Base-by-base conservation (phyloP, 2,329 filamentous ascomycete genomes). In the Pochonia chlamydosporia region DNA sequence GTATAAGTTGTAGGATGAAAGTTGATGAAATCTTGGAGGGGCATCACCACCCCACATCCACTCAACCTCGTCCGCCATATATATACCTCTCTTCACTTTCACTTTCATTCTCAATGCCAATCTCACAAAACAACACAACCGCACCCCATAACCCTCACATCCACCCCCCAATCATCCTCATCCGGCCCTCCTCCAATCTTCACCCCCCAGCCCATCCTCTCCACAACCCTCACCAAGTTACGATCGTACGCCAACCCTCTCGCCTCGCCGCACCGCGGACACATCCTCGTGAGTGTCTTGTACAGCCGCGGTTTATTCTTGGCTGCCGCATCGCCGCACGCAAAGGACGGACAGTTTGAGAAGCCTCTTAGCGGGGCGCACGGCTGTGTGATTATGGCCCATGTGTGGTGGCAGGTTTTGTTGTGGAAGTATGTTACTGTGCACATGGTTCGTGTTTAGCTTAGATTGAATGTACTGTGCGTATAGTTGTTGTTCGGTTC, bases 281-380 rank as follows among this genome's bases (percentile, higher is more conserved):
- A 75, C 30, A 62, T 60, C 41, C 68, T 62, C 52, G 52, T 62
- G 49, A 46, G 59, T 40, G 63, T 75, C 43, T 53, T 55, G 49
- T 67, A 63, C 48, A 65, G 56, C 10, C 57, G 56, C 2, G 69
- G 69, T 23, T 61, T 51, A 18, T 62, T 57, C 50, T 70, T 68
- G 43, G 67, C 56, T 26, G 58, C 56, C 44, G 67, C 66, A 53
- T 67, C 64, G 46, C 31, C 16, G 41, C 33, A 11, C 18, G 63
- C 59, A 52, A 79, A 74, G 31, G 47, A 51, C 0, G 62, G 56
- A 60, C 78, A 81, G 24, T 63, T 73, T 49, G 59, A 62, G 62
- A 81, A 79, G 49, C 76, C 75, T 60, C 68, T 67, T 11, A 70
- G 70, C 0, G 73, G 73, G 4, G 56, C 65, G 63, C 78, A 81